Evolutionary conservation across 768 basidiomycete genomes (phyloP).

Genomic region (Amanita rimosa): DNA sequence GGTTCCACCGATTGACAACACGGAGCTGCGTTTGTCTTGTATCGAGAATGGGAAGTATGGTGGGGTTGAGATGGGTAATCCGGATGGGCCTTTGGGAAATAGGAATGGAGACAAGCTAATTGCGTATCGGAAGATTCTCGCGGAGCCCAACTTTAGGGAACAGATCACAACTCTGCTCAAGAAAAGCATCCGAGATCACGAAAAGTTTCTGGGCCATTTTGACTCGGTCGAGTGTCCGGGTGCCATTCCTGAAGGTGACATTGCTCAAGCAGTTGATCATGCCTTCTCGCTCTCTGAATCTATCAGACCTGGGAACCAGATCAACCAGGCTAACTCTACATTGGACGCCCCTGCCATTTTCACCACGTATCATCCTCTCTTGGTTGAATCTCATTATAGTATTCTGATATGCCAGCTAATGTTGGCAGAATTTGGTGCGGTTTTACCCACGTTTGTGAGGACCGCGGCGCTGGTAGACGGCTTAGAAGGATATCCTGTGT

Average conservation of each 20-base stretch:
- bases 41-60: constrained; percentile 69
- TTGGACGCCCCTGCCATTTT: constrained; percentile 49
- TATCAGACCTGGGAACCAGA: constrained; percentile 49
- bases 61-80: constrained; percentile 78
- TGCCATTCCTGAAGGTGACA: constrained; percentile 24
- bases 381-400: constrained; percentile 81
- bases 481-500: constrained; percentile 82
- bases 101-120: constrained; percentile 43
- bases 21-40: constrained; percentile 69
- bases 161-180: constrained; percentile 47
- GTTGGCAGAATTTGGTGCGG: constrained; percentile 58
- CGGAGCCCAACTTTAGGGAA: constrained; percentile 43
- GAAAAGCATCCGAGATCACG: constrained; percentile 77
- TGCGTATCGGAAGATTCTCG: constrained; percentile 54
- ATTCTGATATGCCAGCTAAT: constrained; percentile 66
- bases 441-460: constrained; percentile 55
- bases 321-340: constrained; percentile 18
- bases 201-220: constrained; percentile 76
- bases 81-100: constrained; percentile 64
- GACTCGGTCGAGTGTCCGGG: constrained; percentile 50
- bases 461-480: constrained; percentile 66
- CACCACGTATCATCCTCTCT: constrained; percentile 84
- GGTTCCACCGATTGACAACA: constrained; percentile 47
- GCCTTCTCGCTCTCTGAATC: constrained; percentile 63
- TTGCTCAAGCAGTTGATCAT: constrained; percentile 47